Conservation (phyloP, 1,284 basidiomycete genomes). For the Irpex sp. region DNA sequence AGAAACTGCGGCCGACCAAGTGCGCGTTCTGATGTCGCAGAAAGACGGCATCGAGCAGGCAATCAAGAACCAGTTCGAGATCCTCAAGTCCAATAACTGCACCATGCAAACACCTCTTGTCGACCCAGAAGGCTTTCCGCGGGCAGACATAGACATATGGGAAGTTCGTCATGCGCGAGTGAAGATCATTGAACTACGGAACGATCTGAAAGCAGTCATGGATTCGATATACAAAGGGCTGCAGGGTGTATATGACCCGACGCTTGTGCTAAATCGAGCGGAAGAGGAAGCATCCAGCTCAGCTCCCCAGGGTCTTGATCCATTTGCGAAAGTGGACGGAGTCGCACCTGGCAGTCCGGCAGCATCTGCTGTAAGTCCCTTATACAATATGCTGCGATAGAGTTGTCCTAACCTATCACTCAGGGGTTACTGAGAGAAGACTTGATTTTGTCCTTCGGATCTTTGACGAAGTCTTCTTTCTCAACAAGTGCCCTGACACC, state of each 20-base stretch:
- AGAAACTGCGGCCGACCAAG: conserved; percentile 47
- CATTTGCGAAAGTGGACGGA: conserved; percentile 78
- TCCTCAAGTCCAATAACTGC: conserved; percentile 57
- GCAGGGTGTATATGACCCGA: conserved; percentile 56
- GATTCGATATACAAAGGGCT: conserved; percentile 65
- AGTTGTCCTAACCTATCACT: conserved; percentile 5
- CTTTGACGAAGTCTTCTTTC: conserved; percentile 52
- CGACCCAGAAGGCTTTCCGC: conserved; percentile 83
- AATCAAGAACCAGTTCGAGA: conserved; percentile 53
- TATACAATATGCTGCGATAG: not conserved
- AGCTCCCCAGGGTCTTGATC: conserved; percentile 23
- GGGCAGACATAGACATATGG: conserved; percentile 80
- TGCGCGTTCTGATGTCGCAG: conserved; percentile 52
- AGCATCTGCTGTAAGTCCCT: conserved; percentile 63
- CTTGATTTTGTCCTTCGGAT: conserved; percentile 71
- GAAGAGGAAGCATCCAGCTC: not conserved
- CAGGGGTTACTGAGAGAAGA: conserved; percentile 74
- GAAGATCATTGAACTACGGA: conserved; percentile 72
- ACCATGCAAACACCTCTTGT: conserved; percentile 72
- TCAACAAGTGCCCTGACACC: conserved; percentile 56
- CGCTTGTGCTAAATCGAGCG: conserved; percentile 19
- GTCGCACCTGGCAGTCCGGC: conserved; percentile 80
- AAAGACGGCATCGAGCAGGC: conserved; percentile 66
- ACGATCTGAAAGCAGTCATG: conserved; percentile 70
- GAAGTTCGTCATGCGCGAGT: conserved; percentile 74